phyloP scores from a whole-genome alignment of 257 asterid genomes.

The Ballota nigra region DNA sequence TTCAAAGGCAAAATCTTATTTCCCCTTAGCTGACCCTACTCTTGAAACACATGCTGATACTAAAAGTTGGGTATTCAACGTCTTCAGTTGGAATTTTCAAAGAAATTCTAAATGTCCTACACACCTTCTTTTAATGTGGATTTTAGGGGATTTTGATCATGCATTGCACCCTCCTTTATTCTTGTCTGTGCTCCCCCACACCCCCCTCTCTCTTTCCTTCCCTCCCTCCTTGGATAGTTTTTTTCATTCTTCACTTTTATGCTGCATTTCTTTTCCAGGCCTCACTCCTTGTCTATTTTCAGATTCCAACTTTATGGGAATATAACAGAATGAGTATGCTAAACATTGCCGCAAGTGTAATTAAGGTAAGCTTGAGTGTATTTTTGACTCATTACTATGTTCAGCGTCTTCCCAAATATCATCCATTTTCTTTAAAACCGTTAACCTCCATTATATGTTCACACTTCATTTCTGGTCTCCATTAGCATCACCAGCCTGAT shows the following conservation, averaged over 20 bases:
- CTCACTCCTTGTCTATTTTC: slow-evolving; percentile 30
- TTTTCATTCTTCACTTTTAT: not conserved
- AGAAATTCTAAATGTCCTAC: too few relatives aligned
- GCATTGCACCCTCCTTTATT: too few relatives aligned
- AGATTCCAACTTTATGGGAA: slow-evolving; percentile 82
- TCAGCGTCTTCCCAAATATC: not conserved
- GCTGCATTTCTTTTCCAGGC: slow-evolving; percentile 11
- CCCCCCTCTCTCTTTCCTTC: not conserved
- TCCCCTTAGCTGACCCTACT: too few relatives aligned
- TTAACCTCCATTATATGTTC: not conserved
- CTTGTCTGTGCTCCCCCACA: slow-evolving; percentile 27
- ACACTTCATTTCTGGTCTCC: not conserved
- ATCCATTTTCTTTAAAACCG: not conserved
- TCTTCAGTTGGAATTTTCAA: too few relatives aligned
- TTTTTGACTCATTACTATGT: not conserved
- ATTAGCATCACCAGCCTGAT: not conserved
- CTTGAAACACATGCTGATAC: too few relatives aligned
- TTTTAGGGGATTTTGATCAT: too few relatives aligned
- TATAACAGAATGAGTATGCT: slow-evolving; percentile 83
- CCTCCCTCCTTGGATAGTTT: not conserved
- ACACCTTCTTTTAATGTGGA: too few relatives aligned
- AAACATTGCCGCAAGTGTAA: slow-evolving; percentile 71
- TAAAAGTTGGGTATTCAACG: too few relatives aligned
- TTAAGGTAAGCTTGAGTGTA: slow-evolving; percentile 49
- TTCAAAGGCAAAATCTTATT: too few relatives aligned